Base-by-base conservation (phyloP, 495 filamentous ascomycete genomes). In the Rusavskia elegans region DNA sequence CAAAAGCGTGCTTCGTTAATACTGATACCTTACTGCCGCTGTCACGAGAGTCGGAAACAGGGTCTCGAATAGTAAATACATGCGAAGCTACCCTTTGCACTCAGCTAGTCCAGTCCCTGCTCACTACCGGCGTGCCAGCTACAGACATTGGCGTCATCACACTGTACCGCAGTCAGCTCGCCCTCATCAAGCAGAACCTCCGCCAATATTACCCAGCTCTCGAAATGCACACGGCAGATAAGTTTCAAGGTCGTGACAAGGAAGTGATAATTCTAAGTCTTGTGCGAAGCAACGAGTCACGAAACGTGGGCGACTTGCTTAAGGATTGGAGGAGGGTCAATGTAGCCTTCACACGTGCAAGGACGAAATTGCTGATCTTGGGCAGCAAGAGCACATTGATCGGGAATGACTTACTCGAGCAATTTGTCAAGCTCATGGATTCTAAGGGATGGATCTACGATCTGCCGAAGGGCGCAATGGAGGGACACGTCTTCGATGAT, bases 221-320 rank as follows among this genome's bases (percentile, higher is more conserved):
- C 13, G 92, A 98, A 65, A 87, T 96, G 77, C 87, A 96, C 66
- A 96, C 92, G 0, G 86, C 92, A 5, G 92, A 98, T 61, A 86
- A 87, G 50, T 98, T 95, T 66, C 92, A 98, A 64, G 92, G 92
- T 5, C 76, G 92, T 2, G 92, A 98, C 64, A 98, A 98, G 66
- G 85, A 89, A 59, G 79, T 95, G 13, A 75, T 96, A 13, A 77
- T 98, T 21, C 76, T 98, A 14, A 82, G 75, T 48, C 80, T 90
- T 29, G 92, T 98, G 8, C 78, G 92, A 11, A 89, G 80, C 59
- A 98, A 98, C 59, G 77, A 87, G 35, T 73, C 76, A 1, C 80
- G 81, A 38, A 75, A 74, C 38, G 83, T 98, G 9, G 92, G 92
- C 29, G 92, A 97, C 49, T 65, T 98, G 53, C 69, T 98, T 14